These are phyloP conservation scores for Tetrastigma voinierianum DNA, from an alignment of 164 flowering plant species.

Conservation along the genomic window DNA sequence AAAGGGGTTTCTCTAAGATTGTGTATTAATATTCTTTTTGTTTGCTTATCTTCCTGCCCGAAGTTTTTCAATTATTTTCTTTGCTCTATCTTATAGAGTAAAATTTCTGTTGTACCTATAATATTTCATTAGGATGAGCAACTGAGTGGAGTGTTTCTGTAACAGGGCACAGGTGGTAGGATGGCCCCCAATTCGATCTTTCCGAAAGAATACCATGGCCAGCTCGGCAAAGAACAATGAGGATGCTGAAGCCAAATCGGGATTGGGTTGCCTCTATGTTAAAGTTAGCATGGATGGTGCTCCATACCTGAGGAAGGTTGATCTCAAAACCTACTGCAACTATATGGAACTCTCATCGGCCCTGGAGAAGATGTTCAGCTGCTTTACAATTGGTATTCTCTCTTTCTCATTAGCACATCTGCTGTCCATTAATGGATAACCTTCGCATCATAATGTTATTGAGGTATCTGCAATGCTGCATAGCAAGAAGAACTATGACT, in stretches of 20 bases:
- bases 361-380: constrained; percentile 66
- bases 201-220: constrained; percentile 54
- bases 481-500: no score
- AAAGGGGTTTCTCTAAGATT: no score
- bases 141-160: constrained; percentile 2
- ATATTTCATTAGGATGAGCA: neutral
- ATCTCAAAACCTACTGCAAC: constrained; percentile 40
- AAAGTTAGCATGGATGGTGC: constrained; percentile 80
- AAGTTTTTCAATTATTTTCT: neutral
- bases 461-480: no score
- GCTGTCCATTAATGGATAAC: no score
- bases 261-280: constrained; percentile 44
- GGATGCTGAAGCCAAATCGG: constrained; percentile 41
- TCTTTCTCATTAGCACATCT: neutral
- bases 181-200: constrained; percentile 68
- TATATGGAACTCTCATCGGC: constrained; percentile 55
- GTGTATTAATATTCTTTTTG: no score
- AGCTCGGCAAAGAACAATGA: constrained; percentile 31
- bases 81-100: neutral
- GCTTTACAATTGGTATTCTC: constrained; percentile 49
- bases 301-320: constrained; percentile 65
- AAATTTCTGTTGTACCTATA: neutral
- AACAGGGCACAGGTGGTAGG: constrained; percentile 70
- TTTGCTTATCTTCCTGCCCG: neutral
- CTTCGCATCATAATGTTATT: no score